A percentile compares a stretch with the other conserved stretches of the same genome.
These are phyloP conservation scores for Mesembryanthemum crystallinum DNA, from an alignment of 148 eudicot genomes.

Conservation along the genomic window DNA sequence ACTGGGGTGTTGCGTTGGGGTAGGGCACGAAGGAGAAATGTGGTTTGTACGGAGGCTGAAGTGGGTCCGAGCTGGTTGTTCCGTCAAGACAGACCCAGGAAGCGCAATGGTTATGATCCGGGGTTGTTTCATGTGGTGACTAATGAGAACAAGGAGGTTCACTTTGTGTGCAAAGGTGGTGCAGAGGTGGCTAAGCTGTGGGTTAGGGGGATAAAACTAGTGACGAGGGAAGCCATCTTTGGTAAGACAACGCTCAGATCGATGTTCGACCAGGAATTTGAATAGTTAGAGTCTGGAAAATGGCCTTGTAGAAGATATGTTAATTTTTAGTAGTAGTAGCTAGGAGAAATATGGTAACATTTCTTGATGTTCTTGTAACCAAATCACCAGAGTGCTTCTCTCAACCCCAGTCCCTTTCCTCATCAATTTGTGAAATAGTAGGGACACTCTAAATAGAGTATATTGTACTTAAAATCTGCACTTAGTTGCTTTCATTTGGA, in stretches of 20 bases:
- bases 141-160: conserved; percentile 54
- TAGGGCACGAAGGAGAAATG: conserved; percentile 53
- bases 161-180: conserved; percentile 65
- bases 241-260: conserved; percentile 39
- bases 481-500: no score
- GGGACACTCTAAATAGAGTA: not conserved
- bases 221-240: conserved; percentile 60
- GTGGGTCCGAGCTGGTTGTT: conserved; percentile 55
- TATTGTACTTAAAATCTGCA: no score
- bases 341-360: not conserved
- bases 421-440: no score
- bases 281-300: not conserved
- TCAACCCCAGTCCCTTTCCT: no score
- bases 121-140: conserved; percentile 68
- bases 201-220: conserved; percentile 68
- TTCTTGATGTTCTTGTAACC: conserved; percentile 1
- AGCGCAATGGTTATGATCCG: conserved; percentile 34
- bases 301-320: not conserved
- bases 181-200: conserved; percentile 57
- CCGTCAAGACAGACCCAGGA: conserved; percentile 47
- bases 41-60: conserved; percentile 51
- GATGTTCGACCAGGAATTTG: conserved; percentile 24
- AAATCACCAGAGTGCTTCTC: not conserved
- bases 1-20: conserved; percentile 67
- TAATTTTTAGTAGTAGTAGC: not conserved